phyloP scores from a whole-genome alignment of 78 protist genomes.

The Dictyostelium citrinum region DNA sequence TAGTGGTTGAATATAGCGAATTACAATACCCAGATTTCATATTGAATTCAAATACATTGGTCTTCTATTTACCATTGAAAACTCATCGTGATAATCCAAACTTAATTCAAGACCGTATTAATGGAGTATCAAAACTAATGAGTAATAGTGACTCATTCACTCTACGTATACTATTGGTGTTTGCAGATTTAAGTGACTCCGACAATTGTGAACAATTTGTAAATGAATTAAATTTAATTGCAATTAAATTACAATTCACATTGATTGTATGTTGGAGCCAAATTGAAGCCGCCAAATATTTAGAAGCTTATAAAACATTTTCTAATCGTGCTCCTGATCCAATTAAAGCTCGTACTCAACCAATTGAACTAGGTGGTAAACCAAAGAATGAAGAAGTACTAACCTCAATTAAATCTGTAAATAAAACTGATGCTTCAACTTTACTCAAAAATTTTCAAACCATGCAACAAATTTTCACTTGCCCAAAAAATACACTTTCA shows the following conservation, averaged over 20 bases:
- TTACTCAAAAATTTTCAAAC: slow-evolving; percentile 14
- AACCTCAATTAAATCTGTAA: slow-evolving; percentile 21
- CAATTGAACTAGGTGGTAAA: slow-evolving; percentile 8
- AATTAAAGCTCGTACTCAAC: slow-evolving; percentile 7
- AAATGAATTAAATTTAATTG: slow-evolving; percentile 15
- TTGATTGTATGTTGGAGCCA: slow-evolving; percentile 32
- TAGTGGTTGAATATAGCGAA: neutral
- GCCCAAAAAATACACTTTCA: neutral
- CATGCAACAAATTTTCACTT: slow-evolving; percentile 3
- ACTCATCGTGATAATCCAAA: slow-evolving; percentile 35
- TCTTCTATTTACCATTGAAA: neutral
- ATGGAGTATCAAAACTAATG: neutral
- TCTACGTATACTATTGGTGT: neutral
- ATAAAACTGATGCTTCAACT: slow-evolving; percentile 48
- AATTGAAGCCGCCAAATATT: slow-evolving; percentile 28
- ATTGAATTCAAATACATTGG: neutral
- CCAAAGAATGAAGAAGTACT: slow-evolving; percentile 22
- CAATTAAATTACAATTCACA: neutral
- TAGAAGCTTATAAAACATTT: slow-evolving; percentile 8
- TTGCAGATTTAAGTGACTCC: neutral
- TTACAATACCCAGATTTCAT: slow-evolving; percentile 16
- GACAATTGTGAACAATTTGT: slow-evolving; percentile 45
- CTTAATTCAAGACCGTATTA: neutral
- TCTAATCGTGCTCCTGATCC: neutral
- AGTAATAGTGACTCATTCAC: neutral